phyloP scores from a whole-genome alignment of 768 basidiomycete species.

The Tulasnella sp. region DNA sequence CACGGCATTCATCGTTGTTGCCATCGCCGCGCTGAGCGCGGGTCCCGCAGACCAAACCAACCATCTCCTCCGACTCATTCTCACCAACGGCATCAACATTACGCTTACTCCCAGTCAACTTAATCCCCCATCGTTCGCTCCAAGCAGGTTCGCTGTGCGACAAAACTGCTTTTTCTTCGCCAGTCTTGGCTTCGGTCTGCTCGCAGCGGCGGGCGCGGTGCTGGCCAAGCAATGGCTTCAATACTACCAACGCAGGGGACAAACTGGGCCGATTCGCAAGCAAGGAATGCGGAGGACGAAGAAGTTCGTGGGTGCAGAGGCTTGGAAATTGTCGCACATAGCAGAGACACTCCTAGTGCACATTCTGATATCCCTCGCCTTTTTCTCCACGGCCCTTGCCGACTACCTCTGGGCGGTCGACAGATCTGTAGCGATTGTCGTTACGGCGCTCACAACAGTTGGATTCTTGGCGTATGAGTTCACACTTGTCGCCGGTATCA shows the following conservation, averaged over 20 bases:
- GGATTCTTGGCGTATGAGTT: background rate
- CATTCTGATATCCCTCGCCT: background rate
- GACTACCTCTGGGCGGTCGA: constrained; percentile 6
- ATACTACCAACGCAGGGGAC: background rate
- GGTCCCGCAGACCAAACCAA: no score
- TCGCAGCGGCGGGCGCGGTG: constrained; percentile 1
- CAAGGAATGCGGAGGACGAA: background rate
- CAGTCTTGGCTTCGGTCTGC: background rate
- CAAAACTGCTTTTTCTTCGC: constrained; percentile 3
- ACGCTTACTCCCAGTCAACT: no score
- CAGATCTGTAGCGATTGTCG: background rate
- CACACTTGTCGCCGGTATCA: background rate
- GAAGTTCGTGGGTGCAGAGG: background rate
- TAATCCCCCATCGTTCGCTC: background rate
- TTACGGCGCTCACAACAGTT: background rate
- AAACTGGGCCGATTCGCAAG: background rate
- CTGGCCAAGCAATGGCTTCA: constrained; percentile 6
- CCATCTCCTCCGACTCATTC: no score
- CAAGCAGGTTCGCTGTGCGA: background rate
- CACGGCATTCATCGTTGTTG: no score
- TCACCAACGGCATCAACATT: no score
- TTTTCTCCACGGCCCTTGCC: constrained; percentile 4
- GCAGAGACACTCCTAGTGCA: background rate
- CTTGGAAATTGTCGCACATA: background rate
- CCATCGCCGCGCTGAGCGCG: no score